phyloP scores from a whole-genome alignment of 129 eudicot species.

The Logfia minima region DNA sequence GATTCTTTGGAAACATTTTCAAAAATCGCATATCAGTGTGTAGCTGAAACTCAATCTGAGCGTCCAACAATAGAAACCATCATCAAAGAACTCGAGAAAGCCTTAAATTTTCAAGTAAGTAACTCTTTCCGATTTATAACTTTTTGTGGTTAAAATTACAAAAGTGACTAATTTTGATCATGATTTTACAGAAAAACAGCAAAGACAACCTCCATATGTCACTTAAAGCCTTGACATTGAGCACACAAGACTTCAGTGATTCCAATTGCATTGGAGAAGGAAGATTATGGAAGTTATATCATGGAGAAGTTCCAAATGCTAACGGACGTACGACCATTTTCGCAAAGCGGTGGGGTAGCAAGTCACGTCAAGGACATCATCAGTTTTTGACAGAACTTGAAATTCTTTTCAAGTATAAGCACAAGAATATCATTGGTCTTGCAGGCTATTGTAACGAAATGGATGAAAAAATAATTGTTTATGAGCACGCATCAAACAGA shows the following conservation, averaged over 20 bases:
- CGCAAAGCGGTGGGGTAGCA: background rate
- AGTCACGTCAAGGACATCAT: background rate
- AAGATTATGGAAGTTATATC: background rate
- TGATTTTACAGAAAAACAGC: background rate
- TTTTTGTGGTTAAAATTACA: background rate
- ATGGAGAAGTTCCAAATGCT: background rate
- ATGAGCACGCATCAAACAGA: background rate
- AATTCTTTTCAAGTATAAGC: background rate
- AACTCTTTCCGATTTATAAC: background rate
- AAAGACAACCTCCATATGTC: background rate
- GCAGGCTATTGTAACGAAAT: background rate
- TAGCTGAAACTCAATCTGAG: background rate
- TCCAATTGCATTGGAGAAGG: background rate
- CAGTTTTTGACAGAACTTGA: background rate
- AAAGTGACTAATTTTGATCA: background rate
- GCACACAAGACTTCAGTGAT: background rate
- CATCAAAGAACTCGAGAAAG: background rate
- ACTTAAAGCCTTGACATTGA: background rate
- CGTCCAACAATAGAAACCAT: background rate
- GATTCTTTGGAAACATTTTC: slow-evolving; percentile 2
- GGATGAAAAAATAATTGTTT: background rate
- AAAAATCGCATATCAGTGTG: background rate
- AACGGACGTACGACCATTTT: background rate
- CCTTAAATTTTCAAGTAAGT: background rate
- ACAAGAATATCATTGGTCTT: background rate